Conservation (phyloP, 2,329 filamentous ascomycete species). For the Thermothelomyces thermophilus region DNA sequence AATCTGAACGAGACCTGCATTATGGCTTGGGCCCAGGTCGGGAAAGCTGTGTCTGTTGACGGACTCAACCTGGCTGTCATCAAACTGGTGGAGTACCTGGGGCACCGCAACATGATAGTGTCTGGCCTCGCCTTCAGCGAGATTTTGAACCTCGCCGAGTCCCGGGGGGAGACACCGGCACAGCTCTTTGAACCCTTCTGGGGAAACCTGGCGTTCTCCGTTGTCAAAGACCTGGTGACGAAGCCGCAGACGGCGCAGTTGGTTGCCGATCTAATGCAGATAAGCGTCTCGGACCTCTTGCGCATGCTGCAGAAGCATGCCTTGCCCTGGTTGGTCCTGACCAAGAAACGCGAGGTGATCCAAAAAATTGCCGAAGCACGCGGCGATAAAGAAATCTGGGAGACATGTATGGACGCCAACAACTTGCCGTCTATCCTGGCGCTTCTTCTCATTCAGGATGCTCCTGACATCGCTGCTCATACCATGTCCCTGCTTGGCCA, state of each 20-base stretch:
- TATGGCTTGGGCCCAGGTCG: slow-evolving; percentile 78
- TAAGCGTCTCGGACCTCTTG: slow-evolving; percentile 68
- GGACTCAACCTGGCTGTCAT: slow-evolving; percentile 83
- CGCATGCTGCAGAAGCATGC: slow-evolving; percentile 72
- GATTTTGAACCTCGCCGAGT: slow-evolving; percentile 64
- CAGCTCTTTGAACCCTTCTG: slow-evolving; percentile 82
- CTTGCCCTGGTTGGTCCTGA: slow-evolving; percentile 78
- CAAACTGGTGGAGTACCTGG: slow-evolving; percentile 78
- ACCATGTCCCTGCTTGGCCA: slow-evolving; percentile 62
- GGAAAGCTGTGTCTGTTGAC: slow-evolving; percentile 67
- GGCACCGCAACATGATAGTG: slow-evolving; percentile 71
- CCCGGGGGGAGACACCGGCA: slow-evolving; percentile 53
- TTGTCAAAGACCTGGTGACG: slow-evolving; percentile 72
- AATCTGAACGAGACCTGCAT: slow-evolving; percentile 77
- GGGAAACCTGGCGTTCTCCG: slow-evolving; percentile 73
- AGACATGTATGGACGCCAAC: slow-evolving; percentile 45
- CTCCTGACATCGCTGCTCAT: slow-evolving; percentile 52
- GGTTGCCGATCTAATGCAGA: slow-evolving; percentile 73
- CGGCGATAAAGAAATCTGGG: slow-evolving; percentile 58
- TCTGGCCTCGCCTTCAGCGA: slow-evolving; percentile 80
- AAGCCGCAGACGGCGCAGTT: slow-evolving; percentile 76
- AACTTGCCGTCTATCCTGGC: slow-evolving; percentile 55
- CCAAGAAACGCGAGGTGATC: slow-evolving; percentile 70
- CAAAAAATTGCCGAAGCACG: slow-evolving; percentile 73
- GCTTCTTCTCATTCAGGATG: slow-evolving; percentile 52